Base-by-base conservation (phyloP, 495 filamentous ascomycete genomes). In the Viridothelium virens region DNA sequence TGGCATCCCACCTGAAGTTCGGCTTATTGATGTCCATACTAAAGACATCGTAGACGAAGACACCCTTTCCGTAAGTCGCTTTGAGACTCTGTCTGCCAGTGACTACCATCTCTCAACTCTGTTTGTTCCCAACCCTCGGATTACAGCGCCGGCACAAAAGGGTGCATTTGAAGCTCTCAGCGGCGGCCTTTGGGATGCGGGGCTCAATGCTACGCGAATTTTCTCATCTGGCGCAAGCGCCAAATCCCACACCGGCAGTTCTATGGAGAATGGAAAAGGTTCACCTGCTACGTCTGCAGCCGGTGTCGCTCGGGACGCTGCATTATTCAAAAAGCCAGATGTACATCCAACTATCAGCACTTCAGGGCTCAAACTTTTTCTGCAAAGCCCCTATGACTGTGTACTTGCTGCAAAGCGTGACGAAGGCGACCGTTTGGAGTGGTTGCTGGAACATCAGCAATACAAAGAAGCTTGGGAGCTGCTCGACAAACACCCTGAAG, bases 341-440 rank as follows among this genome's bases (percentile, higher is more conserved):
- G 66, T 72, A 25, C 73, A 75, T 65, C 72, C 73, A 3, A 71
- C 75, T 41, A 70, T 72, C 11, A 69, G 72, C 37, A 85, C 85
- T 16, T 83, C 86, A 6, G 92, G 94, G 0, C 83, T 92, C 68
- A 97, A 97, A 70, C 90, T 98, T 36, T 96, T 96, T 73, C 89
- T 98, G 38, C 91, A 95, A 63, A 97, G 92, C 70, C 95, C 95
- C 1, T 98, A 94, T 70, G 94, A 98, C 77, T 96, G 92, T 69
- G 85, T 96, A 33, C 80, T 96, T 64, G 89, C 91, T 0, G 88
- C 93, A 0, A 91, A 91, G 70, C 80, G 94, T 68, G 92, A 96
- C 69, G 79, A 92, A 12, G 76, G 84, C 0, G 94, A 98, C 73
- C 91, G 94, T 69, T 77, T 97, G 14, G 79, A 82, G 5, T 98